Conservation (phyloP, 2,329 filamentous ascomycete species). For the Aspergillus clavatus region DNA sequence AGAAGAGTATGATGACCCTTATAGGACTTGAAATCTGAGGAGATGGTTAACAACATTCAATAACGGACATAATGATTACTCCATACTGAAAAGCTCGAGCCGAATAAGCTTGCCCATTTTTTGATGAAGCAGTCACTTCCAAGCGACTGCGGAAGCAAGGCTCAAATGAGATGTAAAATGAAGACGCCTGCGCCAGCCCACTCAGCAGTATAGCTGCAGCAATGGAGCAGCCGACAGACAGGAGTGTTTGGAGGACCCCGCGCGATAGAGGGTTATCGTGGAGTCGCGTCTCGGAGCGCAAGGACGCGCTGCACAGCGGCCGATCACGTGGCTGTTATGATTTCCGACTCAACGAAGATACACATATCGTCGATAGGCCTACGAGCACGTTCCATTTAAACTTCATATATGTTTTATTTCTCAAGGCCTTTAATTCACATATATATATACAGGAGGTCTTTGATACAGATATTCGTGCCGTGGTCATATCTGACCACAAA, state of each 20-base stretch:
- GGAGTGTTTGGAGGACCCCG: slow-evolving; percentile 20
- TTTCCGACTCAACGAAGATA: not conserved
- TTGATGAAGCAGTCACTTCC: slow-evolving; percentile 29
- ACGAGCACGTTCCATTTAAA: not conserved
- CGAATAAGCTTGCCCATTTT: slow-evolving; percentile 94
- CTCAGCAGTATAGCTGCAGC: not conserved
- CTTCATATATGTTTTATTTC: not conserved
- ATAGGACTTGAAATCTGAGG: slow-evolving; percentile 95
- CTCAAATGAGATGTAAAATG: not conserved
- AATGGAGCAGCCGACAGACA: not conserved
- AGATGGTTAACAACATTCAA: slow-evolving; percentile 25
- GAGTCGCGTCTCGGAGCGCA: slow-evolving; percentile 15
- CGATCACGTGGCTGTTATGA: not conserved
- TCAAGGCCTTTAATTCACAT: not conserved
- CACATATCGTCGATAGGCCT: not conserved
- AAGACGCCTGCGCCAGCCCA: not conserved
- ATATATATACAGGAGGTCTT: not conserved
- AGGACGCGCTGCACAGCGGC: slow-evolving; percentile 19
- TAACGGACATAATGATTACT: slow-evolving; percentile 2
- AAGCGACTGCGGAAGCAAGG: slow-evolving; percentile 19
- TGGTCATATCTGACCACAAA: not conserved
- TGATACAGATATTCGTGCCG: not conserved
- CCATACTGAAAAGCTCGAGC: slow-evolving; percentile 85
- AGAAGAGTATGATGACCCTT: slow-evolving; percentile 92
- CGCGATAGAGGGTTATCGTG: slow-evolving; percentile 13